These are phyloP conservation scores for Penicillium sp. DNA, from an alignment of 2,329 filamentous ascomycete species.

Conservation along the genomic window DNA sequence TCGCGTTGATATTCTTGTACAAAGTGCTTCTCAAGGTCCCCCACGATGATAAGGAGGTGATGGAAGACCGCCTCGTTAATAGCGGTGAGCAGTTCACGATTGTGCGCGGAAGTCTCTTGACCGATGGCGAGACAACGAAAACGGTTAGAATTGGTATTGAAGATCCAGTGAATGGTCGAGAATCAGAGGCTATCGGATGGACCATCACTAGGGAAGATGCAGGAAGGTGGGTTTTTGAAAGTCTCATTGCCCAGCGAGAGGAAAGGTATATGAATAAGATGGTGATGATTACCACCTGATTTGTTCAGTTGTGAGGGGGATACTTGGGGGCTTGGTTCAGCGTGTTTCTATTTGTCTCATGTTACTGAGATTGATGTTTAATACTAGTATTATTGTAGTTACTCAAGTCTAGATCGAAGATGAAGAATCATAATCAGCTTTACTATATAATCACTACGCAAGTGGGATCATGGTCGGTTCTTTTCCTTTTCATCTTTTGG, in stretches of 20 bases:
- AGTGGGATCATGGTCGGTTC: too few relatives aligned
- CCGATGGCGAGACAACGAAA: constrained; percentile 32
- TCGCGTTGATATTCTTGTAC: constrained; percentile 38
- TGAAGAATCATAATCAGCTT: too few relatives aligned
- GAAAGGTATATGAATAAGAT: constrained; percentile 18
- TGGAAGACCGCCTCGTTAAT: constrained; percentile 33
- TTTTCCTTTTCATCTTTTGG: too few relatives aligned
- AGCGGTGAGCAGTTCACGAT: constrained; percentile 29
- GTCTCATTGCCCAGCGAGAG: constrained; percentile 12
- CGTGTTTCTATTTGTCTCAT: neutral
- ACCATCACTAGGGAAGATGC: constrained; percentile 39
- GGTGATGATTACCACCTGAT: constrained; percentile 18
- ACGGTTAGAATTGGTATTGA: constrained; percentile 29
- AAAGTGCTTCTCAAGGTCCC: constrained; percentile 33
- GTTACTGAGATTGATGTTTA: too few relatives aligned
- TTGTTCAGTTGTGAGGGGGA: neutral
- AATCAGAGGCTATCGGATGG: constrained; percentile 38
- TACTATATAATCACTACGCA: too few relatives aligned
- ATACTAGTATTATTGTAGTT: too few relatives aligned
- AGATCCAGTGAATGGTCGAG: constrained; percentile 34
- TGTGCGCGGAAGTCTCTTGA: constrained; percentile 40
- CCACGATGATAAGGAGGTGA: constrained; percentile 44
- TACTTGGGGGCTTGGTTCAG: neutral
- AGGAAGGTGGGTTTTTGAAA: constrained; percentile 24
- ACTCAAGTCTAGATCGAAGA: too few relatives aligned